Evolutionary conservation across 2,329 filamentous ascomycete species (phyloP).

Genomic region (Alternaria alternata): DNA sequence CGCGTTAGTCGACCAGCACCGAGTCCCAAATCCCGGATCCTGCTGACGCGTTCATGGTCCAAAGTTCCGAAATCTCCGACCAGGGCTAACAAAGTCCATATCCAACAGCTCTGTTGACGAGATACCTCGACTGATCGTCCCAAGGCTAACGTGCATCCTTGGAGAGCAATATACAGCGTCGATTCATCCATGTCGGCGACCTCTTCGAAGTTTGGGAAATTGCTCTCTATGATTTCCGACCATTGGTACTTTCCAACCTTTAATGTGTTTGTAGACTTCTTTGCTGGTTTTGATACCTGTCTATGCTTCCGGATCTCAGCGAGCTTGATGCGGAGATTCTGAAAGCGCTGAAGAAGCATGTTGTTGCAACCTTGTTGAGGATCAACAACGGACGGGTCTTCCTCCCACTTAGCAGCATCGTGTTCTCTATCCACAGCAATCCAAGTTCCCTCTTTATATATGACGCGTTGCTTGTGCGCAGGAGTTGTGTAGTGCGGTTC

Average conservation of each 20-base stretch:
- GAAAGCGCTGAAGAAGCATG: conserved; percentile 71
- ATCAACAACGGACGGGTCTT: conserved; percentile 17
- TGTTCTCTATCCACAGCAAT: conserved; percentile 59
- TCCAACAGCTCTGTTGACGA: conserved; percentile 78
- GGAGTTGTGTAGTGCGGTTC: conserved; percentile 56
- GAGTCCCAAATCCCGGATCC: conserved; percentile 81
- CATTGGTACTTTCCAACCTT: conserved; percentile 49
- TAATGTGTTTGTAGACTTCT: conserved; percentile 12
- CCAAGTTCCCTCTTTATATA: conserved; percentile 82
- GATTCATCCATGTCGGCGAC: conserved; percentile 67
- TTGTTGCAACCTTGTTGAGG: conserved; percentile 73
- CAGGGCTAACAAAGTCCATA: conserved; percentile 82
- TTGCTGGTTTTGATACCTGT: not conserved
- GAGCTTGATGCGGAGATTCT: conserved; percentile 69
- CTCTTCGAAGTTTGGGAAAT: conserved; percentile 58
- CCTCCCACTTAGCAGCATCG: conserved; percentile 9
- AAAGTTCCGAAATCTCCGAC: conserved; percentile 78
- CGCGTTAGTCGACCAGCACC: conserved; percentile 70
- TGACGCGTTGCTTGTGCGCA: conserved; percentile 63
- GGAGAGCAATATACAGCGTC: conserved; percentile 71
- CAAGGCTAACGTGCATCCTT: conserved; percentile 68
- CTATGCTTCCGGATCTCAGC: conserved; percentile 56
- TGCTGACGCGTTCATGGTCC: conserved; percentile 76
- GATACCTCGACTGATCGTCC: conserved; percentile 67
- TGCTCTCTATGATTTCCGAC: conserved; percentile 37